Evolutionary conservation across 2,329 filamentous ascomycete genomes (phyloP), one percentile per base, ranked within the genome.

Genomic region (Alternaria triticina): DNA sequence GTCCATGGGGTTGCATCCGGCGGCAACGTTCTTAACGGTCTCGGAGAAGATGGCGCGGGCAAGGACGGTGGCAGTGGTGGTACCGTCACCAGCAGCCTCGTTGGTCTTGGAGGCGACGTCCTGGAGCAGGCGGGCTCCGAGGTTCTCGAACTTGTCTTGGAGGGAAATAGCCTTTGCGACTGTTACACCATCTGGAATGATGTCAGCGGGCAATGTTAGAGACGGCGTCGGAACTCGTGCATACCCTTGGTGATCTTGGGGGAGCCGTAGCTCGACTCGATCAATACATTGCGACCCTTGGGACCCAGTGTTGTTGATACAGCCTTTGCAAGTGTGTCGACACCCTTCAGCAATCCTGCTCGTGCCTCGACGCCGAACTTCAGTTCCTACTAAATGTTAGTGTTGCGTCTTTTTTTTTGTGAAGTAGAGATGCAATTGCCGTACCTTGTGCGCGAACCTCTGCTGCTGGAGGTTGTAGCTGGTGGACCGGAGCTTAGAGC

Each of bases 101-200:
- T 99, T 99, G 80, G 96, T 99, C 90, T 99, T 99, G 80, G 93
- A 96, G 77, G 96, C 96, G 73, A 99, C 96, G 83, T 99, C 96
- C 85, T 98, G 94, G 74, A 99, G 89, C 72, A 99, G 90, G 80
- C 93, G 92, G 77, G 96, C 96, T 82, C 96, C 96, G 75, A 99
- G 92, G 87, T 99, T 99, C 86, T 99, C 96, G 83, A 97, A 99
- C 86, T 98, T 98, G 88, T 99, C 96, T 88, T 99, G 90, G 71
- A 99, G 89, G 69, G 88, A 89, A 78, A 99, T 92, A 69, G 95
- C 94, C 85, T 91, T 95, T 63, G 83, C 83, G 69, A 86, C 84
- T 43, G 84, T 85, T 44, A 86, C 84, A 82, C 84, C 84, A 72
- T 86, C 84, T 85, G 54, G 6, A 25, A 15, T 27, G 17, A 43